Evolutionary conservation across 352 stramenopile species (phyloP), one percentile per base, ranked within the genome.

Genomic region (Phytopythium vexans): DNA sequence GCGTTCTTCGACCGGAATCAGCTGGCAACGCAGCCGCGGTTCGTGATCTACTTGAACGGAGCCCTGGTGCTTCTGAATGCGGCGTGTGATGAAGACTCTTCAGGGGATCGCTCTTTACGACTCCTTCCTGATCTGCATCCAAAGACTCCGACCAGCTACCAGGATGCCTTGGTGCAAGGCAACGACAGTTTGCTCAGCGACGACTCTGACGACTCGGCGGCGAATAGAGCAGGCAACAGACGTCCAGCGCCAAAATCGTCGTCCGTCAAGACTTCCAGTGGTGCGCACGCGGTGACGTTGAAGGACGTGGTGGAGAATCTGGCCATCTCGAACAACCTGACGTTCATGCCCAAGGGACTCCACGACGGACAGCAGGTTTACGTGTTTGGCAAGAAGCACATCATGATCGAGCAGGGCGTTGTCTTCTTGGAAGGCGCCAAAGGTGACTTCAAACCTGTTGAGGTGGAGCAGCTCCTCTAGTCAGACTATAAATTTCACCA

Each of bases 271-370:
- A 44, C 32, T 15, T 60, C 73, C 9, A 69, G 53, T 3, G 49
- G 61, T 41, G 80, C 72, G 8, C 73, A 78, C 58, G 70, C 44
- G 4, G 73, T 96, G 15, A 77, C 74, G 3, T 53, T 96, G 42
- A 88, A 88, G 51, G 88, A 96, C 35, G 75, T 94, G 16, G 71
- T 96, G 9, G 85, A 94, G 63, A 82, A 86, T 33, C 54, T 93
- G 41, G 86, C 86, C 48, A 86, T 92, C 41, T 64, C 72, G 34
- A 66, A 92, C 50, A 80, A 94, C 56, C 56, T 96, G 38, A 82
- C 62, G 41, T 96, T 95, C 59, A 81, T 89, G 62, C 82, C 84
- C 32, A 91, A 89, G 65, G 73, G 79, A 1, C 61, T 70, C 11
- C 77, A 90, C 54, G 79, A 94, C 48, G 86, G 84, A 8, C 82